phyloP scores from a whole-genome alignment of 2,329 filamentous ascomycete genomes.

The Aspergillus sclerotialis region DNA sequence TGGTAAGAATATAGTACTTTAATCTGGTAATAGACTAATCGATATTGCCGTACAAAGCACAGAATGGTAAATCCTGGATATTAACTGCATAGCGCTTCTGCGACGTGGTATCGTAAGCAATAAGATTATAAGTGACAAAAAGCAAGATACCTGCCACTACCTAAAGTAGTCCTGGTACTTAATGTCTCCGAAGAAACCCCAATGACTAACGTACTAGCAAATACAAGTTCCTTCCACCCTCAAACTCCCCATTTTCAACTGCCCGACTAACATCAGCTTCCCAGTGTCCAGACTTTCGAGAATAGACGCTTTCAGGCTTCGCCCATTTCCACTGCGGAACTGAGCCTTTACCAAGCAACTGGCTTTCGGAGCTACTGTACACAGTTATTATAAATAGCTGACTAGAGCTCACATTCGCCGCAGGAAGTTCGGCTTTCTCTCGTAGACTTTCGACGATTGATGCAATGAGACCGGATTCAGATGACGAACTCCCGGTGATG shows the following conservation, averaged over 20 bases:
- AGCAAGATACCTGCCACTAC: no score
- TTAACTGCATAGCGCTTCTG: no score
- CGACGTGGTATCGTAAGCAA: no score
- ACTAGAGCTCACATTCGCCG: background rate
- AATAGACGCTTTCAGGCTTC: background rate
- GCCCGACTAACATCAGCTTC: background rate
- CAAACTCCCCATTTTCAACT: background rate
- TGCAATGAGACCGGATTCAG: background rate
- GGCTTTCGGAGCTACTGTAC: background rate
- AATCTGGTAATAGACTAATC: no score
- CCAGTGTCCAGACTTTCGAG: background rate
- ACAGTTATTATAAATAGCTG: background rate
- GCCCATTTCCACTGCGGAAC: background rate
- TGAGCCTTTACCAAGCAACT: background rate
- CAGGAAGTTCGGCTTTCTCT: background rate
- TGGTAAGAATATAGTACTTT: no score
- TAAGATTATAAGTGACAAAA: no score
- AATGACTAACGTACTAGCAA: no score
- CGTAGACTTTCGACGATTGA: background rate
- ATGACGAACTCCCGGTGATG: background rate
- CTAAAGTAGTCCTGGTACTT: conserved; percentile 9
- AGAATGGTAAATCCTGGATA: no score
- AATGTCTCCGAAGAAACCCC: conserved; percentile 1
- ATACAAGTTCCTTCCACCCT: background rate
- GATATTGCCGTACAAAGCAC: no score